Percentiles rank a stretch among this genome's conserved stretches.
phyloP scores from a whole-genome alignment of 768 basidiomycete genomes.

The Grammothele lineata region DNA sequence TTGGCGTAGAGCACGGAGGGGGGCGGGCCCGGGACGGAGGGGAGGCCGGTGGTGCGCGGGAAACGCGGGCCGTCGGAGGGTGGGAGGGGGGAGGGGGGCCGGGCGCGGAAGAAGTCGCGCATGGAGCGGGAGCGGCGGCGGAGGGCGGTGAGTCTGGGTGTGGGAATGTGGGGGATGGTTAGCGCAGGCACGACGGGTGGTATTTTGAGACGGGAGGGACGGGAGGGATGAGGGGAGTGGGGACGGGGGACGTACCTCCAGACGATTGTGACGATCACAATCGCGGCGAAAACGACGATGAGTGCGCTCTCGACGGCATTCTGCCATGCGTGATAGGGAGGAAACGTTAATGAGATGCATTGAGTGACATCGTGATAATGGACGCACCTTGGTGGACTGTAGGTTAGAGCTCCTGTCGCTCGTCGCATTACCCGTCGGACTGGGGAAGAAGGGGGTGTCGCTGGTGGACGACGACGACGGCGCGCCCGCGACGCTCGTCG shows the following conservation, averaged over 20 bases:
- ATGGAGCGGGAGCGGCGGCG: conserved; percentile 5
- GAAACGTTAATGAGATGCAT: neutral
- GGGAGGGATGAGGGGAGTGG: no score
- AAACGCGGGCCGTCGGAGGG: conserved; percentile 3
- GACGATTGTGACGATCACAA: neutral
- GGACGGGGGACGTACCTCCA: conserved; percentile 7
- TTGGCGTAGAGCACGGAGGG: conserved; percentile 6
- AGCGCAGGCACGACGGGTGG: no score
- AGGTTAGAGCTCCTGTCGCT: neutral
- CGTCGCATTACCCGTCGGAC: no score
- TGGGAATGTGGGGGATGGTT: no score
- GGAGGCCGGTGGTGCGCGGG: conserved; percentile 14
- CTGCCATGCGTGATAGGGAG: neutral
- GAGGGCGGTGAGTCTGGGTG: conserved; percentile 1
- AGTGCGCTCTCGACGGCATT: conserved; percentile 12
- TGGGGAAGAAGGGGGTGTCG: conserved; percentile 8
- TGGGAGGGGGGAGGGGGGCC: neutral
- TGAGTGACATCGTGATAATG: neutral
- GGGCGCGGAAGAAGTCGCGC: conserved; percentile 6
- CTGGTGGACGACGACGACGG: no score
- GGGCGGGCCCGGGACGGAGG: neutral
- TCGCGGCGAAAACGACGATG: conserved; percentile 4
- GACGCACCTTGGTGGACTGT: conserved; percentile 9
- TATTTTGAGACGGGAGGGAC: no score
- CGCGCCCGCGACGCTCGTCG: no score